Evolutionary conservation across 75 land plant genomes (phyloP).

Genomic region (Isoetes taiwanensis): DNA sequence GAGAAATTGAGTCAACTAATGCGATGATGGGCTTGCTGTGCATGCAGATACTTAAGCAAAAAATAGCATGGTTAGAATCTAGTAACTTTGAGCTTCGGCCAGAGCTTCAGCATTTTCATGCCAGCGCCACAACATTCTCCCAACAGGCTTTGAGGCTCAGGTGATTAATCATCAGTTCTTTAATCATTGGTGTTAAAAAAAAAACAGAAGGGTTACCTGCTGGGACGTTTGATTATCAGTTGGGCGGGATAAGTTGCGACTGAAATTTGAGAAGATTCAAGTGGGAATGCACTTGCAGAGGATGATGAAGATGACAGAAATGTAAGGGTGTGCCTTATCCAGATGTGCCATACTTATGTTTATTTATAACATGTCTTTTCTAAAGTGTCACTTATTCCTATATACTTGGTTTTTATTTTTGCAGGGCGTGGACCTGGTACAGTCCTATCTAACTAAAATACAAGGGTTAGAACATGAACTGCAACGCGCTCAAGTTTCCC

Average conservation of each 20-base stretch:
- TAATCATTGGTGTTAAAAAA: too few species aligned
- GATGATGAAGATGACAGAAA: constrained; percentile 25
- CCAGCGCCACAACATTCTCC: constrained; percentile 21
- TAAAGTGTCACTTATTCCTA: too few species aligned
- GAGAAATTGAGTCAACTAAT: neutral
- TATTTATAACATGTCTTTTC: too few species aligned
- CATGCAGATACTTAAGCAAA: constrained; percentile 72
- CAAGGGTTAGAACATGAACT: constrained; percentile 31
- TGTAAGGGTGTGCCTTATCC: constrained; percentile 36
- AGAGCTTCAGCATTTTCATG: constrained; percentile 58
- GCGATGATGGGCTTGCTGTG: neutral
- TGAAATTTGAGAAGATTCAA: constrained; percentile 62
- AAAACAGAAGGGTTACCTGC: too few species aligned
- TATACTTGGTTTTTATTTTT: too few species aligned
- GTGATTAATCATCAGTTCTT: constrained; percentile 19
- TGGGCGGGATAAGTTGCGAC: constrained; percentile 54
- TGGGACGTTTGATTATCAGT: too few species aligned
- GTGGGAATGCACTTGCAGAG: constrained; percentile 62
- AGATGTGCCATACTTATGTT: too few species aligned
- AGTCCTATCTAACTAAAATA: constrained; percentile 20
- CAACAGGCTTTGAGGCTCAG: constrained; percentile 44
- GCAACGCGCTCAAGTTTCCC: constrained; percentile 13
- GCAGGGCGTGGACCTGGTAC: too few species aligned
- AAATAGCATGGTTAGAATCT: constrained; percentile 86
- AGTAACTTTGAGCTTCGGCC: constrained; percentile 64